These are phyloP conservation scores for Graphiopsis chlorocephala DNA, from an alignment of 2,329 filamentous ascomycete genomes.

Conservation along the genomic window DNA sequence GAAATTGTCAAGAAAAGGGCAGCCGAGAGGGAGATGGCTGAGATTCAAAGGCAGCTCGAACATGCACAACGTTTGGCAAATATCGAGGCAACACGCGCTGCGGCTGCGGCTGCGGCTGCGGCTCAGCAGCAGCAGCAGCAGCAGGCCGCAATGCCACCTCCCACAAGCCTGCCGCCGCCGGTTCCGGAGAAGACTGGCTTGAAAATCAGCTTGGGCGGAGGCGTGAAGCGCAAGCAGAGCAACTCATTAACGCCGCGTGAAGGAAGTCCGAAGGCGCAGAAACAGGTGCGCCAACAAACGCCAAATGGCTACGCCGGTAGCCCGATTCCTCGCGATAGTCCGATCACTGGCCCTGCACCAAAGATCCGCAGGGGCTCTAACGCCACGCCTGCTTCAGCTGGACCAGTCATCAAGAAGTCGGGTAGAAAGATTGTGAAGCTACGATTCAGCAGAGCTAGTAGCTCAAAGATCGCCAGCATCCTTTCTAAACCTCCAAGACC, in stretches of 20 bases:
- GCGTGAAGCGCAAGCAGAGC: conserved; percentile 29
- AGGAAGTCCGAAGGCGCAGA: conserved; percentile 28
- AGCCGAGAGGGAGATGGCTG: neutral
- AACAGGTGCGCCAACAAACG: conserved; percentile 19
- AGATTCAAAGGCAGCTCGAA: conserved; percentile 1
- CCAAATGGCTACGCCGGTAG: conserved; percentile 1
- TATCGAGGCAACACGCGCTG: conserved; percentile 8
- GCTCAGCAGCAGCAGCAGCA: conserved; percentile 17
- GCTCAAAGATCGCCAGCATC: neutral
- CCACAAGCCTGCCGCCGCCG: conserved; percentile 16
- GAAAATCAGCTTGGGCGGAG: conserved; percentile 25
- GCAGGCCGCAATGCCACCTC: conserved; percentile 16
- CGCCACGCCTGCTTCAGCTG: conserved; percentile 4
- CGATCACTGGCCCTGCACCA: neutral
- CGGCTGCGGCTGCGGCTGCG: neutral
- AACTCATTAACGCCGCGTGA: conserved; percentile 21
- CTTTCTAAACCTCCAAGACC: conserved; percentile 3
- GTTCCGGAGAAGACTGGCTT: conserved; percentile 24
- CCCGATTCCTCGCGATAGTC: conserved; percentile 4
- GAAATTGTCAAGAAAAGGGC: conserved; percentile 4
- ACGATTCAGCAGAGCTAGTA: conserved; percentile 6
- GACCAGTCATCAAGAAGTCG: neutral
- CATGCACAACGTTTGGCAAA: neutral
- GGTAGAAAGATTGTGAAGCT: conserved; percentile 11
- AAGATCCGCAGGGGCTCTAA: conserved; percentile 6